Percentiles rank a stretch among this genome's conserved stretches.
phyloP scores from a whole-genome alignment of 371 early-diverging fungal genomes.

The Mycotypha africana region DNA sequence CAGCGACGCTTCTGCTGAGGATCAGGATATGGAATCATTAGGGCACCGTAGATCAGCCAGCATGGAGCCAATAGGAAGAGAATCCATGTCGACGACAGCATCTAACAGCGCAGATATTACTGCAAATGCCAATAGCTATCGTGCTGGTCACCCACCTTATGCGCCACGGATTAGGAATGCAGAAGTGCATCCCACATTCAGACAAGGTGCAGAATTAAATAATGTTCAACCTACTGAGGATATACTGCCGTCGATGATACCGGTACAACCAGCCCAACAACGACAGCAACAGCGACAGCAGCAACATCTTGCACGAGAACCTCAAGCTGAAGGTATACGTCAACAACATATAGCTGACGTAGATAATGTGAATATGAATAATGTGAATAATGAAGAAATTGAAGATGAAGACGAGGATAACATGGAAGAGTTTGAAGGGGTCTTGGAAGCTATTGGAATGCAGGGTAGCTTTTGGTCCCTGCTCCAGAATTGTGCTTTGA shows the following conservation, averaged over 20 bases:
- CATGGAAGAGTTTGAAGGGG: slow-evolving; percentile 73
- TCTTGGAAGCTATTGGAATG: slow-evolving; percentile 87
- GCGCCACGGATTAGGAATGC: slow-evolving; percentile 15
- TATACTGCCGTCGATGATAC: too few relatives aligned
- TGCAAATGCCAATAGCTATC: too few relatives aligned
- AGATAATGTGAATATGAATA: slow-evolving; percentile 1
- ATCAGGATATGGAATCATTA: too few relatives aligned
- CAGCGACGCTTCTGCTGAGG: too few relatives aligned
- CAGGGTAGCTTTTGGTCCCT: slow-evolving; percentile 74
- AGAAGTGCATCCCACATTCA: slow-evolving; percentile 5
- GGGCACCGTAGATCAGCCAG: not conserved
- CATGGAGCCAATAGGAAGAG: too few relatives aligned
- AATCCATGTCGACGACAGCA: too few relatives aligned
- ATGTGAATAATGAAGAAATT: slow-evolving; percentile 23
- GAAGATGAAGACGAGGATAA: slow-evolving; percentile 50
- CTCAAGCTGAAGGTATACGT: too few relatives aligned
- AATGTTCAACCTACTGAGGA: not conserved
- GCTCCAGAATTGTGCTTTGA: slow-evolving; percentile 74
- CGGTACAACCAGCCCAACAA: too few relatives aligned
- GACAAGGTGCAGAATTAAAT: slow-evolving; percentile 5
- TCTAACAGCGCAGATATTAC: not conserved
- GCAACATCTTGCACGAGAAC: too few relatives aligned
- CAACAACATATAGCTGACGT: too few relatives aligned
- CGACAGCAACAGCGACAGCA: too few relatives aligned
- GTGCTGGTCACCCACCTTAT: slow-evolving; percentile 8